phyloP scores from a whole-genome alignment of 495 filamentous ascomycete species.

The Lentithecium fluviatile region DNA sequence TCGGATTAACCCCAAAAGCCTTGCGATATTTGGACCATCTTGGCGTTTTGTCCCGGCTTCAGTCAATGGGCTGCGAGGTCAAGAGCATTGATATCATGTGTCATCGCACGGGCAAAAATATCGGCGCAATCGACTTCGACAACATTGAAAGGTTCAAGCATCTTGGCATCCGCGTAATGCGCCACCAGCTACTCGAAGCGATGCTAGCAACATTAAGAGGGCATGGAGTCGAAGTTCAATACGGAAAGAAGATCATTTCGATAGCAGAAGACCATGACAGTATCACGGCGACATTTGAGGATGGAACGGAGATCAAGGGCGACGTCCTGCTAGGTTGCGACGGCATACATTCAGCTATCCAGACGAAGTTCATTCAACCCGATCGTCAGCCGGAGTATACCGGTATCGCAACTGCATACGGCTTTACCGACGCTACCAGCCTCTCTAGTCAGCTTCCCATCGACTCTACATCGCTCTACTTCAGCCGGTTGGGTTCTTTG shows the following conservation, averaged over 20 bases:
- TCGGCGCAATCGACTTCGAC: constrained; percentile 23
- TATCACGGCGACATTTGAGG: constrained; percentile 17
- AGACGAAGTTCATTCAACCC: constrained; percentile 27
- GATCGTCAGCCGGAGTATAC: constrained; percentile 30
- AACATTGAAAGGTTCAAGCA: constrained; percentile 26
- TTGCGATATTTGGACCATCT: constrained; percentile 29
- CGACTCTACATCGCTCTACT: constrained; percentile 14
- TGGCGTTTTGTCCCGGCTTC: constrained; percentile 9
- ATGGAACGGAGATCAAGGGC: constrained; percentile 12
- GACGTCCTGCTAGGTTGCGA: constrained; percentile 32
- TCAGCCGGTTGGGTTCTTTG: constrained; percentile 16
- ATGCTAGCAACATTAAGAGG: constrained; percentile 22
- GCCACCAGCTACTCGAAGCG: constrained; percentile 12
- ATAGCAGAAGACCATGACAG: constrained; percentile 2
- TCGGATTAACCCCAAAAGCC: constrained; percentile 30
- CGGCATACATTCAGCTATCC: constrained; percentile 29
- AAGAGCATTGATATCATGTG: constrained; percentile 24
- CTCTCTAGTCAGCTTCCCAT: constrained; percentile 11
- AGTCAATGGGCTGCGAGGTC: constrained; percentile 16
- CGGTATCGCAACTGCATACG: constrained; percentile 24
- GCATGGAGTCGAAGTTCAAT: constrained; percentile 21
- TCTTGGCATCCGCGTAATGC: constrained; percentile 23
- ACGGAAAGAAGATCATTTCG: constrained; percentile 14
- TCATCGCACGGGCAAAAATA: constrained; percentile 19
- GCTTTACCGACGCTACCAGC: constrained; percentile 11